These are phyloP conservation scores for Gamsiella multidivaricata DNA, from an alignment of 192 early-diverging fungal species.

Conservation along the genomic window DNA sequence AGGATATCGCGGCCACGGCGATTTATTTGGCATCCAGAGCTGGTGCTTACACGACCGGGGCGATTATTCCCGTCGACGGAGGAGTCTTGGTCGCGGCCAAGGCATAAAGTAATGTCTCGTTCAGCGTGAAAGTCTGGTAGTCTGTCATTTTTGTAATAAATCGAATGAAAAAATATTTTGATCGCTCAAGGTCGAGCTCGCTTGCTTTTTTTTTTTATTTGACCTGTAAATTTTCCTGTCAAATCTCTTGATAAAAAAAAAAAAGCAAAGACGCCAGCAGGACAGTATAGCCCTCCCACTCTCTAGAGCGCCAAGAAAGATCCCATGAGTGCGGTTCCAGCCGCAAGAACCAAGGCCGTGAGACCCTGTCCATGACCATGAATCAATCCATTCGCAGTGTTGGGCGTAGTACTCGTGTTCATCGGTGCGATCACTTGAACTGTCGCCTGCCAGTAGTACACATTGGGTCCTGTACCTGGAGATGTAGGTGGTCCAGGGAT, in stretches of 20 bases:
- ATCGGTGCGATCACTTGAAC: not conserved
- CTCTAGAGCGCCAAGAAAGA: conserved; percentile 4
- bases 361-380: not conserved
- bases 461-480: not conserved
- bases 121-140: too few relatives aligned
- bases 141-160: not conserved
- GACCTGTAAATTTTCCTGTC: too few relatives aligned
- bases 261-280: too few relatives aligned
- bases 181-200: too few relatives aligned
- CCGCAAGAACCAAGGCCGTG: not conserved
- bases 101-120: conserved; percentile 31
- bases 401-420: too few relatives aligned
- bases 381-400: not conserved
- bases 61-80: conserved; percentile 87
- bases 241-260: not conserved
- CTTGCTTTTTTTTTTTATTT: too few relatives aligned
- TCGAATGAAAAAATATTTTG: conserved; percentile 1
- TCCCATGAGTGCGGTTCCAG: not conserved
- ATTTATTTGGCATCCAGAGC: conserved; percentile 82
- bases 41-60: conserved; percentile 85
- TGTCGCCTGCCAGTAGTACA: conserved; percentile 20
- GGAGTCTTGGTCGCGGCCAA: conserved; percentile 65
- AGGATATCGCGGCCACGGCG: conserved; percentile 89
- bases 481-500: not conserved
- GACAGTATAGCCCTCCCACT: too few relatives aligned